A percentile compares a stretch with the other conserved stretches of the same genome.
Evolutionary conservation across 2,329 filamentous ascomycete species (phyloP).

Genomic region (Diaporthe longicolla): DNA sequence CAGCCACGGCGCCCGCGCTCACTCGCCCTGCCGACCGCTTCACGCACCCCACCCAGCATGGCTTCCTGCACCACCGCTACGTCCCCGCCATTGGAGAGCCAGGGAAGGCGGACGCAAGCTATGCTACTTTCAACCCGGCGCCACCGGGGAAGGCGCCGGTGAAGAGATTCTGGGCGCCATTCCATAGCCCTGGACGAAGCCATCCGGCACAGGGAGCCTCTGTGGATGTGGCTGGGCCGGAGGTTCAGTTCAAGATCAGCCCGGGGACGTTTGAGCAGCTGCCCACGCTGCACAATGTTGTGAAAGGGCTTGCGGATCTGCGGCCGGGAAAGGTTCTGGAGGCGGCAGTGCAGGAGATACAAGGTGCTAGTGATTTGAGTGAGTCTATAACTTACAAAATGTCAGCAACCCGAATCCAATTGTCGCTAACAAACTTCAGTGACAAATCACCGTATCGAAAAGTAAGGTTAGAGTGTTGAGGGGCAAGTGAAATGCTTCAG

Average conservation of each 20-base stretch:
- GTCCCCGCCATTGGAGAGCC: slow-evolving; percentile 67
- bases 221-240: neutral
- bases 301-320: slow-evolving; percentile 1
- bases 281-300: slow-evolving; percentile 22
- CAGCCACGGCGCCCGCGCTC: slow-evolving; percentile 16
- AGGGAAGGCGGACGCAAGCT: slow-evolving; percentile 49
- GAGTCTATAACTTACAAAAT: neutral
- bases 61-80: slow-evolving; percentile 69
- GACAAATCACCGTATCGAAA: slow-evolving; percentile 22
- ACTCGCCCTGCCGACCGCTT: slow-evolving; percentile 13
- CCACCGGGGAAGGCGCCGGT: slow-evolving; percentile 7
- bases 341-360: slow-evolving; percentile 14
- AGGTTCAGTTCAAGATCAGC: slow-evolving; percentile 4
- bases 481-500: too few species aligned
- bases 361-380: slow-evolving; percentile 11
- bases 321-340: slow-evolving; percentile 17
- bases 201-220: neutral
- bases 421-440: neutral
- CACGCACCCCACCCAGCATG: slow-evolving; percentile 47
- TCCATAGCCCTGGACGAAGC: slow-evolving; percentile 14
- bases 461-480: neutral
- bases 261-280: slow-evolving; percentile 25
- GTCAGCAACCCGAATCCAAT: neutral
- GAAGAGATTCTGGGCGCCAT: slow-evolving; percentile 13
- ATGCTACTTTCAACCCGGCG: slow-evolving; percentile 16